Base-by-base conservation (phyloP, 2,329 filamentous ascomycete genomes). In the Monosporascus sp. region DNA sequence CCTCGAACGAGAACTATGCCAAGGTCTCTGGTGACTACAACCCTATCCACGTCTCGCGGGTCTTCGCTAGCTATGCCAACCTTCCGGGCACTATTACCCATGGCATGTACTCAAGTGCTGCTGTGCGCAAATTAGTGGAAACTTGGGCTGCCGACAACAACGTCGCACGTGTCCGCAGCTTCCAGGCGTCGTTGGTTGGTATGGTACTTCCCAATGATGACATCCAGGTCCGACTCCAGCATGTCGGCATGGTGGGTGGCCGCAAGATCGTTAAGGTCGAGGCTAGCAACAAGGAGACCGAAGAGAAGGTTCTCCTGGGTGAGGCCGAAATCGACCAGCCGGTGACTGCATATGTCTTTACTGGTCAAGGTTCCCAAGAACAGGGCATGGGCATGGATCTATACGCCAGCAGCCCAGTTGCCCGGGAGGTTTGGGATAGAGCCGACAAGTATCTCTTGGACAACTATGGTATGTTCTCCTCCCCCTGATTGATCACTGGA, bases 381-480 rank as follows among this genome's bases (percentile, higher is more conserved):
- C 94, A 99, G 72, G 94, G 94, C 57, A 99, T 99, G 94, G 94
- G 94, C 74, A 99, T 99, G 94, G 94, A 97, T 67, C 81, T 99
- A 49, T 99, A 99, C 71, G 88, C 81, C 65, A 96, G 87, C 79
- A 97, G 94, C 70, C 78, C 87, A 38, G 94, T 99, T 20, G 95
- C 94, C 57, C 92, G 91, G 76, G 93, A 96, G 64, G 94, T 99
- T 49, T 99, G 94, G 94, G 94, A 97, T 70, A 85, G 91, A 55
- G 95, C 94, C 49, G 94, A 99, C 75, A 95, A 90, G 74, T 96
- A 99, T 71, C 93, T 99, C 70, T 85, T 97, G 76, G 93, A 97
- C 74, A 97, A 96, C 70, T 99, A 99, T 75, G 94, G 91, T 90
- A 79, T 76, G 83, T 67, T 54, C 6, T 18, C 50, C 48, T 22